Evolutionary conservation across 257 asterid genomes (phyloP), one percentile per base, ranked within the genome.

Genomic region (Salvia rosmarinus): DNA sequence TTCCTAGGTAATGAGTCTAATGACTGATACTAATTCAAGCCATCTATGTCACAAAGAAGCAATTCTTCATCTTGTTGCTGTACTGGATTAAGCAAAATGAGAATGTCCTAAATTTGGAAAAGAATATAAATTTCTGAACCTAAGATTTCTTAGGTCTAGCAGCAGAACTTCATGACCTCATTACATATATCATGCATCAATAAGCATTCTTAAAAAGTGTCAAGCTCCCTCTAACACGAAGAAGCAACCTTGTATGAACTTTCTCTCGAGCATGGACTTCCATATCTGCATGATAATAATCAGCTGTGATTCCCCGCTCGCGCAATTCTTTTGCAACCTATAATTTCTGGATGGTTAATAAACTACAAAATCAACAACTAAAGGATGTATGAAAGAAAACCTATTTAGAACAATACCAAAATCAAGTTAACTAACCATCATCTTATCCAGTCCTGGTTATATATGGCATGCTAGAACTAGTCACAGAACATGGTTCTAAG

Each of bases 211-310:
- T 16, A 62, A 58, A 67, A 55, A n/a, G 67, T 68, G 34, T 47
- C 74, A 61, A 16, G 50, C 50, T 43, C 64, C 64, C 51, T 79
- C 58, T 58, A 57, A 54, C 72, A 60, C 32, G 68, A 68, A 68
- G 71, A 63, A 70, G 70, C 25, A 77, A 65, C 99, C 96, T 47
- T 73, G 68, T 78, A 78, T 94, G 99, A 74, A 94, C 96, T 76
- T 82, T 89, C 80, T 89, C 95, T 30, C 99, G 94, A 68, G 87
- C 96, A 79, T 83, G 76, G 57, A 78, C 90, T 84, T 94, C 96
- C 96, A 90, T 87, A 78, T 94, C 96, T 11, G 99, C 99, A 81
- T 94, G 99, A 79, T 94, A 94, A 75, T 85, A 82, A 82, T 84
- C 97, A 81, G 99, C 96, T 17, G 84, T 79, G 67, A 89, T 85